Base-by-base conservation (phyloP, 257 asterid genomes). In the Lantana camara region DNA sequence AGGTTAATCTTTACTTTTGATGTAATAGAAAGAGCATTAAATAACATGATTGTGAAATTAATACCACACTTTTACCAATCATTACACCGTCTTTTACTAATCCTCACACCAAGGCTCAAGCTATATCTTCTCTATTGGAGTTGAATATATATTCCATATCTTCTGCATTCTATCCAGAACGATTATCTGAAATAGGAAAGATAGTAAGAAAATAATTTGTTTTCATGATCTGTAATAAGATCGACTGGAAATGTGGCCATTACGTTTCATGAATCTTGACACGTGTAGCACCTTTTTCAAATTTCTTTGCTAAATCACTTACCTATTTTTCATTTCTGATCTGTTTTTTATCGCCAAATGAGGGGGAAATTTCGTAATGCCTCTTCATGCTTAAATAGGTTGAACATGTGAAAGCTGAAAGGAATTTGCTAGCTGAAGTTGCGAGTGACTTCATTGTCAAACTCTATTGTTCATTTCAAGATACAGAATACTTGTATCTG, bases 361-460 rank as follows among this genome's bases (percentile, higher is more conserved):
- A 46, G 30, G 32, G 12, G 9, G 11, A 7, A 35, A 5, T 35
- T 35, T 35, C 40, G 38, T 19, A 63, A 47, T 67, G 32, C 51
- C 23, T 60, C 59, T 70, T 50, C 53, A 49, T 54, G 69, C 30
- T 35, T 35, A 7, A 14, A 60, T 69, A 87, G 91, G 91, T 84
- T 68, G 95, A 87, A 68, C 89, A 87, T 56, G 95, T 87, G 42
- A 76, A 82, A 77, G 83, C 95, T 7, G 95, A 87, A 77, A 82
- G 95, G 73, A 84, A 87, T 69, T 73, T 82, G 76, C 87, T 87
- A 46, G 95, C 92, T 22, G 89, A 84, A 69, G 95, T 84, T 35
- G 87, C 75, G 7, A 84, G 95, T 44, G 57, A 66, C 69, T 84
- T 62, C 81, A 87, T 87, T 22, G 92, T 87, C 42, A 87, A 82